Evolutionary conservation across 2,329 filamentous ascomycete genomes (phyloP).

Genomic region (Arthroderma uncinatum): DNA sequence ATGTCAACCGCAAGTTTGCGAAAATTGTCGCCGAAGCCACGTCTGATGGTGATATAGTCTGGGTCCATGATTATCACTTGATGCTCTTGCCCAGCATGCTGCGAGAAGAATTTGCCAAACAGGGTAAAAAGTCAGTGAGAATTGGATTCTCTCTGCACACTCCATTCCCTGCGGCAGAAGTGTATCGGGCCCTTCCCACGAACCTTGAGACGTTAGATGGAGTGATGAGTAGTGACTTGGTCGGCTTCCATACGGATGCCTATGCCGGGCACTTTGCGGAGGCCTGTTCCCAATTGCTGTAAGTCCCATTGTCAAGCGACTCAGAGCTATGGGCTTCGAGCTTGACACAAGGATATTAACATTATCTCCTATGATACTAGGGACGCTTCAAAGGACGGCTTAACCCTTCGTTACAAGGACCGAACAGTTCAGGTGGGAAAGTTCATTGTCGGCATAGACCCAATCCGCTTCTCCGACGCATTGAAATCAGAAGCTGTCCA

Average conservation of each 20-base stretch:
- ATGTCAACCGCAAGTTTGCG: constrained; percentile 85
- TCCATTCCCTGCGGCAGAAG: constrained; percentile 92
- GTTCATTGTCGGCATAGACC: constrained; percentile 91
- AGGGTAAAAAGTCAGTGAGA: constrained; percentile 64
- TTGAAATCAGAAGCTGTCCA: constrained; percentile 60
- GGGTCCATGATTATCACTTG: constrained; percentile 91
- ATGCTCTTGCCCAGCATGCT: constrained; percentile 81
- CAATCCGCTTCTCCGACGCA: constrained; percentile 72
- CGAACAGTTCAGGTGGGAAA: constrained; percentile 75
- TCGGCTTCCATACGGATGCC: constrained; percentile 91
- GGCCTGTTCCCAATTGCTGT: constrained; percentile 79
- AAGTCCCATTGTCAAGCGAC: constrained; percentile 23
- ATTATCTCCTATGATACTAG: constrained; percentile 23
- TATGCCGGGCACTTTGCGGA: constrained; percentile 91
- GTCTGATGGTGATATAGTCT: constrained; percentile 80
- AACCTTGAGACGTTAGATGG: constrained; percentile 86
- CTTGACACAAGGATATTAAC: too few relatives aligned
- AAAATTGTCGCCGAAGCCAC: constrained; percentile 79
- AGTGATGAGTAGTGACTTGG: constrained; percentile 77
- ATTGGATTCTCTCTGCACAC: constrained; percentile 91
- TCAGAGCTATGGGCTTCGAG: neutral
- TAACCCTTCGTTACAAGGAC: constrained; percentile 71
- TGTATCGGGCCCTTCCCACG: constrained; percentile 74
- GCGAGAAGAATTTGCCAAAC: constrained; percentile 59
- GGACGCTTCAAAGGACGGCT: constrained; percentile 95